Percentiles rank a stretch among this genome's conserved stretches.
phyloP scores from a whole-genome alignment of 768 basidiomycete genomes.

The Hericium coralloides region DNA sequence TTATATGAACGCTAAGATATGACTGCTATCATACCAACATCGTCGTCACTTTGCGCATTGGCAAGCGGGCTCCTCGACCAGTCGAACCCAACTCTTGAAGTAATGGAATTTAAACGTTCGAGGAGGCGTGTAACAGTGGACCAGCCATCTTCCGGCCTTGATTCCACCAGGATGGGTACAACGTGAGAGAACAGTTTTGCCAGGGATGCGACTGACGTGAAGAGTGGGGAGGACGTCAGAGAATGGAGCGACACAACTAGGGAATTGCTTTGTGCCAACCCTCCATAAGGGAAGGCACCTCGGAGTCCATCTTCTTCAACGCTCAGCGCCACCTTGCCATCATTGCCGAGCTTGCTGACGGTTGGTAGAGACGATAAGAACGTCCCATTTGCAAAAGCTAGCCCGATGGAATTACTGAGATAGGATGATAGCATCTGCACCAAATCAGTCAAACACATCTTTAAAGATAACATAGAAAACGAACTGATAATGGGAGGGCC shows the following conservation, averaged over 20 bases:
- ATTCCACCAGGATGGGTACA: slow-evolving; percentile 19
- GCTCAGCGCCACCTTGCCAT: slow-evolving; percentile 8
- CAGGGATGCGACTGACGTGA: slow-evolving; percentile 18
- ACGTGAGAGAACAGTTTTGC: slow-evolving; percentile 15
- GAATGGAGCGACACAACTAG: slow-evolving; percentile 11
- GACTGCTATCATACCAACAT: slow-evolving; percentile 18
- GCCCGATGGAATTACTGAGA: slow-evolving; percentile 35
- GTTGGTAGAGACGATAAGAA: slow-evolving; percentile 41
- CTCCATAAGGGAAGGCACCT: slow-evolving; percentile 7
- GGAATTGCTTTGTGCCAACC: not conserved
- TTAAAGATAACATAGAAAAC: slow-evolving; percentile 14
- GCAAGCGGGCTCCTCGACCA: slow-evolving; percentile 24
- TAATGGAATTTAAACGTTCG: slow-evolving; percentile 13
- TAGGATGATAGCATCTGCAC: slow-evolving; percentile 27
- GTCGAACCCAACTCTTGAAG: slow-evolving; percentile 15
- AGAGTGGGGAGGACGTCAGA: slow-evolving; percentile 13
- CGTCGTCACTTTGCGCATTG: slow-evolving; percentile 17
- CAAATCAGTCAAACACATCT: slow-evolving; percentile 3
- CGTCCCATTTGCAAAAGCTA: slow-evolving; percentile 46
- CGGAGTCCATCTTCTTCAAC: not conserved
- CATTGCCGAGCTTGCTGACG: slow-evolving; percentile 18
- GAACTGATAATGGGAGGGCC: slow-evolving; percentile 47
- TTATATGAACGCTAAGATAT: not conserved
- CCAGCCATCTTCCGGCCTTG: slow-evolving; percentile 18
- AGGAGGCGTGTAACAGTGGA: slow-evolving; percentile 14